Evolutionary conservation across 2,329 filamentous ascomycete species (phyloP).

Genomic region (Aspergillus persii): DNA sequence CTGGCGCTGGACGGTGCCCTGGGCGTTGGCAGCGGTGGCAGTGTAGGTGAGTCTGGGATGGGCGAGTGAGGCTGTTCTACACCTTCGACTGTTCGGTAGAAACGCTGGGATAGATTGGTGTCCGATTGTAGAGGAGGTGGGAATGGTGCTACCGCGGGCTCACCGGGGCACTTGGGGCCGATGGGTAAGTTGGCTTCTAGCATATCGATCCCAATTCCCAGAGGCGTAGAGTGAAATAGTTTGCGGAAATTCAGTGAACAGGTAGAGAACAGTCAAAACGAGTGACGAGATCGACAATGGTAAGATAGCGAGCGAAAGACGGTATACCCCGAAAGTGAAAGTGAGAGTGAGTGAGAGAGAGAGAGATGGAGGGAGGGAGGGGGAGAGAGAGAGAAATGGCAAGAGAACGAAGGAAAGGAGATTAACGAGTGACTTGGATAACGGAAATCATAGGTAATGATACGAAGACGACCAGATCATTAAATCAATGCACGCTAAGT

Average conservation of each 20-base stretch:
- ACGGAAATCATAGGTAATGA: slow-evolving; percentile 15
- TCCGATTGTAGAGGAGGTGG: background rate
- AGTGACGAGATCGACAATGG: background rate
- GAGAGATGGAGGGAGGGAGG: no score
- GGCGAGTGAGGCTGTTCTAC: background rate
- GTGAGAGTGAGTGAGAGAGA: no score
- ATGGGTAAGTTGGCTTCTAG: slow-evolving; percentile 6
- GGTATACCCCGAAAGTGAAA: background rate
- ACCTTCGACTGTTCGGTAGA: background rate
- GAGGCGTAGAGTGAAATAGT: background rate
- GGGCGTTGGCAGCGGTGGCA: no score
- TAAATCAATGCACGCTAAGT: background rate
- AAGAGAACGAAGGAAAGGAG: slow-evolving; percentile 9
- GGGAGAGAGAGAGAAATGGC: background rate
- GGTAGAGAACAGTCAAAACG: background rate
- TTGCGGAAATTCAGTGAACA: background rate
- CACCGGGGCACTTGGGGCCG: background rate
- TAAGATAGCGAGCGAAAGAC: background rate
- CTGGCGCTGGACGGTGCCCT: background rate
- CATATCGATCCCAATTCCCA: slow-evolving; percentile 8
- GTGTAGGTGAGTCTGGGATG: background rate
- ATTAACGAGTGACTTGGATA: slow-evolving; percentile 15
- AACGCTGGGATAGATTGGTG: background rate
- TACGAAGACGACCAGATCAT: background rate
- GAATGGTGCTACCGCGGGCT: background rate